Conservation (phyloP, 2,329 filamentous ascomycete genomes). For the Alternaria dauci region DNA sequence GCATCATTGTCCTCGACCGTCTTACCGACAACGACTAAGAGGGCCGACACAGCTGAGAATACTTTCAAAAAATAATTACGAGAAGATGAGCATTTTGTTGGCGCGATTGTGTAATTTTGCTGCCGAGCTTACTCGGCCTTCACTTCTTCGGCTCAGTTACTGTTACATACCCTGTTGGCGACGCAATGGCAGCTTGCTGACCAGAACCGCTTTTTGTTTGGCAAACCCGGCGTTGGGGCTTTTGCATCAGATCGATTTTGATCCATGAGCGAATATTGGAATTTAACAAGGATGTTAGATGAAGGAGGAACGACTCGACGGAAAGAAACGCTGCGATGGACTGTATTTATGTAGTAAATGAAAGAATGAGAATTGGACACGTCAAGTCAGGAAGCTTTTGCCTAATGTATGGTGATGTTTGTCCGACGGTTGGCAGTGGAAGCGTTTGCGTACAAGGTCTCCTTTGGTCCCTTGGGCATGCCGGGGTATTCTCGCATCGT, state of each 20-base stretch:
- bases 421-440: not conserved
- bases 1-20: constrained; percentile 79
- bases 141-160: constrained; percentile 27
- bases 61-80: constrained; percentile 18
- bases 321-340: constrained; percentile 31
- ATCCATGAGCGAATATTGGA: constrained; percentile 16
- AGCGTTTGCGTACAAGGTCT: not conserved
- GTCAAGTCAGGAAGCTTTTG: constrained; percentile 17
- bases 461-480: not conserved
- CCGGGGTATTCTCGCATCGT: constrained; percentile 21
- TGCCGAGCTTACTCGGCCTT: constrained; percentile 39
- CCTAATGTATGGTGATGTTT: not conserved
- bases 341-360: constrained; percentile 41
- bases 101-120: constrained; percentile 36
- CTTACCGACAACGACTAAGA: constrained; percentile 55
- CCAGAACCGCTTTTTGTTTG: constrained; percentile 34
- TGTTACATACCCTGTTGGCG: constrained; percentile 44
- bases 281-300: constrained; percentile 12
- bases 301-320: constrained; percentile 20
- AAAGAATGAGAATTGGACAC: constrained; percentile 32
- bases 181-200: constrained; percentile 37
- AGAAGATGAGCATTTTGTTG: constrained; percentile 23
- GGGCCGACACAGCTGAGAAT: not conserved
- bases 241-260: constrained; percentile 26
- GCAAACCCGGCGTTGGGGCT: constrained; percentile 44